These are phyloP conservation scores for Beauveria bassiana DNA, from an alignment of 2,329 filamentous ascomycete genomes.

Conservation along the genomic window DNA sequence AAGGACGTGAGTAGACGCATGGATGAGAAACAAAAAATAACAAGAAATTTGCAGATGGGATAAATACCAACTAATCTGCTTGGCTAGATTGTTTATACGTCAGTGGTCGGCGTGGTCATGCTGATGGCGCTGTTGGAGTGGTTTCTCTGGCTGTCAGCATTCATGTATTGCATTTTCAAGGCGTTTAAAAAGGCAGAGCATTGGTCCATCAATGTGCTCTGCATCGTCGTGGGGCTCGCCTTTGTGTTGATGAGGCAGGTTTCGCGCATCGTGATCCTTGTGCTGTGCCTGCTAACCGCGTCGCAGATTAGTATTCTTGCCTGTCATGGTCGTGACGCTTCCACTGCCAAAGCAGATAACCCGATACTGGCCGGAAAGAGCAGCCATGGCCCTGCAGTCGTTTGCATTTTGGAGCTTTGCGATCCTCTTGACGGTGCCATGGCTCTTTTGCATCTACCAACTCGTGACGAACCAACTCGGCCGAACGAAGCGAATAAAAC, in stretches of 20 bases:
- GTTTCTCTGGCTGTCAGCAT: constrained; percentile 91
- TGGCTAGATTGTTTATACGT: constrained; percentile 73
- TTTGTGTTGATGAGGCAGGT: constrained; percentile 70
- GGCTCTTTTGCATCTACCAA: constrained; percentile 89
- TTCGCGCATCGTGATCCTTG: neutral
- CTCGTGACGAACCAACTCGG: constrained; percentile 83
- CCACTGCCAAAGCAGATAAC: constrained; percentile 69
- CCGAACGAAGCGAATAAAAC: constrained; percentile 71
- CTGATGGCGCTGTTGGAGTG: constrained; percentile 82
- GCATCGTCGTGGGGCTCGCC: constrained; percentile 63
- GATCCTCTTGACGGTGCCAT: constrained; percentile 75
- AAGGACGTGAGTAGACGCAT: constrained; percentile 28
- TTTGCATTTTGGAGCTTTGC: constrained; percentile 95
- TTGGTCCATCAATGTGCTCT: constrained; percentile 71
- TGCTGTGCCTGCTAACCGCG: constrained; percentile 9
- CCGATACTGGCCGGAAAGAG: constrained; percentile 58
- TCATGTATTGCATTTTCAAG: constrained; percentile 83
- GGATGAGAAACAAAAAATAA: accelerated
- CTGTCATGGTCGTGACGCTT: constrained; percentile 88
- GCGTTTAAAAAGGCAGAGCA: constrained; percentile 85
- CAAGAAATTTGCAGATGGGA: neutral
- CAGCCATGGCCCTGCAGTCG: constrained; percentile 76
- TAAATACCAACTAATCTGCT: constrained; percentile 13
- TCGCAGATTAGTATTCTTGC: constrained; percentile 70
- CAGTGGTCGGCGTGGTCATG: constrained; percentile 75